Conservation (phyloP, 176 grass and related monocot genomes). For the Poa pratensis region DNA sequence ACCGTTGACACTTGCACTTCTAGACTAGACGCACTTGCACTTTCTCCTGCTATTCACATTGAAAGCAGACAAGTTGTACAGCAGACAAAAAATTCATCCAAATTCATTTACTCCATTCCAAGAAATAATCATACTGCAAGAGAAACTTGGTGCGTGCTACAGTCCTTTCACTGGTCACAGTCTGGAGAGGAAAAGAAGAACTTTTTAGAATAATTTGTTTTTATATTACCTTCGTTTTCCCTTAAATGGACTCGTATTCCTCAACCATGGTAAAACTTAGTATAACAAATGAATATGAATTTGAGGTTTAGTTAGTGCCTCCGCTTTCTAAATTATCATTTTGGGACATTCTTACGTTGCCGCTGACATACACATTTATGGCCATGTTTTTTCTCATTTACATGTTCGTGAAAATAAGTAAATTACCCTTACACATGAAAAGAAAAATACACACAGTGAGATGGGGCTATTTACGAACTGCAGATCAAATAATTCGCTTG, state of each 20-base stretch:
- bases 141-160: neutral
- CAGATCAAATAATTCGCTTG: no score
- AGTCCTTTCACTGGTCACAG: neutral
- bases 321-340: neutral
- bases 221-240: neutral
- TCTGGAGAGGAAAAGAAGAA: neutral
- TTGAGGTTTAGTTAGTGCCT: neutral
- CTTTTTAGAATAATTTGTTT: neutral
- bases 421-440: neutral
- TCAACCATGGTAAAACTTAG: no score
- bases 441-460: neutral
- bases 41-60: conserved; percentile 40
- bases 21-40: conserved; percentile 22
- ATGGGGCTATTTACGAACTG: neutral
- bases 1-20: conserved; percentile 39
- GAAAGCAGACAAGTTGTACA: conserved; percentile 35
- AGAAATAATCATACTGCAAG: neutral
- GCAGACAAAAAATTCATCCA: conserved; percentile 23
- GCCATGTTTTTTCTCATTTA: neutral
- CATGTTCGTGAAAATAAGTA: neutral
- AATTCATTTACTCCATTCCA: neutral
- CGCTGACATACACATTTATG: neutral
- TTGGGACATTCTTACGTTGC: neutral
- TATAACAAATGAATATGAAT: neutral
- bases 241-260: neutral